A percentile compares a stretch with the other conserved stretches of the same genome.
Conservation (phyloP, 2,329 filamentous ascomycete species). For the Microascus cirrosus region DNA sequence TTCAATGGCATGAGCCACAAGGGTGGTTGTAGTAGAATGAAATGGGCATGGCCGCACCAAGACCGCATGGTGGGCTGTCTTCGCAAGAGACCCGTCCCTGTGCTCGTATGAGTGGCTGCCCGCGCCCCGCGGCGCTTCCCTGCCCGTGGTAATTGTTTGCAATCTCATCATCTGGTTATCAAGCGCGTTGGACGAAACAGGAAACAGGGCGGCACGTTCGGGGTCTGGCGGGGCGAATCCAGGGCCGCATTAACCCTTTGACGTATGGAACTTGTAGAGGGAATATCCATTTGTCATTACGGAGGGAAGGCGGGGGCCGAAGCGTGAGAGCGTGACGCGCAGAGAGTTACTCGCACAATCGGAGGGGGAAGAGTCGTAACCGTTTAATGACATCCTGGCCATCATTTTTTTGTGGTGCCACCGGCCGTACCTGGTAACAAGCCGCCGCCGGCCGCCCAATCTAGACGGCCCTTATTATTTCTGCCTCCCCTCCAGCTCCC, state of each 20-base stretch:
- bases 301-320: not conserved
- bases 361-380: not conserved
- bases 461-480: not conserved
- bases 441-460: constrained; percentile 1
- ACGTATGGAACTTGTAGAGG: no score
- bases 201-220: no score
- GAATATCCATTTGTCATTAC: not conserved
- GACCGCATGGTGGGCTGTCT: no score
- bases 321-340: not conserved
- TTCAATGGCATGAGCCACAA: not conserved
- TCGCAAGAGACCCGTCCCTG: no score
- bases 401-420: not conserved
- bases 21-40: not conserved
- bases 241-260: no score
- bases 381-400: not conserved
- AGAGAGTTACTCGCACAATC: not conserved
- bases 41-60: not conserved
- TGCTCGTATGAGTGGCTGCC: no score
- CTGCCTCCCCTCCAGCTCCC: not conserved
- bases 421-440: not conserved
- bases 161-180: no score
- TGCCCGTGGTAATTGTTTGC: no score
- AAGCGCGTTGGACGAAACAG: no score
- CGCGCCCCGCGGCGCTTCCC: no score
- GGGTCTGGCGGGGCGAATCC: no score